Evolutionary conservation across 495 filamentous ascomycete genomes (phyloP).

Genomic region (Hypoxylon fuscum): DNA sequence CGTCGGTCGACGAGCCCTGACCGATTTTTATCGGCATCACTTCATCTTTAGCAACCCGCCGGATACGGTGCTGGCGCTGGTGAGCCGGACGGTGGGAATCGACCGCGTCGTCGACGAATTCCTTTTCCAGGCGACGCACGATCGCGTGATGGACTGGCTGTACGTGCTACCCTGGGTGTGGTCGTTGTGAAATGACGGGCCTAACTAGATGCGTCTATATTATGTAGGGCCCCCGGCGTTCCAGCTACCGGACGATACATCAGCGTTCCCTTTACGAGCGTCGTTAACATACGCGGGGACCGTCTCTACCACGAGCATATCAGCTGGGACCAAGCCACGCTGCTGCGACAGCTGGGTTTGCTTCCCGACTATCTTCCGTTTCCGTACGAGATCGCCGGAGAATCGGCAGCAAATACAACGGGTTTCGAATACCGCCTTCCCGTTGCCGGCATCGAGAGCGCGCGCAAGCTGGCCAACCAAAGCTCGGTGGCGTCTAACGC

Average conservation of each 20-base stretch:
- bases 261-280: slow-evolving; percentile 75
- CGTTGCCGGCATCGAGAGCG: slow-evolving; percentile 72
- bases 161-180: slow-evolving; percentile 39
- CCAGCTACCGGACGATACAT: slow-evolving; percentile 73
- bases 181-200: too few species aligned
- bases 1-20: slow-evolving; percentile 72
- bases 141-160: slow-evolving; percentile 79
- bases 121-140: slow-evolving; percentile 72
- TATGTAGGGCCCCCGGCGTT: slow-evolving; percentile 64
- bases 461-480: slow-evolving; percentile 72
- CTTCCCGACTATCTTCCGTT: slow-evolving; percentile 68
- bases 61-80: slow-evolving; percentile 71
- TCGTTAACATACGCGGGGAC: slow-evolving; percentile 78
- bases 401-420: slow-evolving; percentile 39
- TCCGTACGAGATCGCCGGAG: slow-evolving; percentile 60
- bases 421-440: slow-evolving; percentile 72
- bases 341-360: slow-evolving; percentile 79
- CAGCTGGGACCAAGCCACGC: slow-evolving; percentile 87
- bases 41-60: slow-evolving; percentile 78
- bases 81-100: slow-evolving; percentile 73
- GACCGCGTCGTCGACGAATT: slow-evolving; percentile 68
- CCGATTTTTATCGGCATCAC: slow-evolving; percentile 75
- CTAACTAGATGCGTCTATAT: too few species aligned
- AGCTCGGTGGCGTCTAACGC: slow-evolving; percentile 67
- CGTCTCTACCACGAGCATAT: slow-evolving; percentile 84